Conservation (phyloP, 768 basidiomycete species). For the Cubamyces sp. region DNA sequence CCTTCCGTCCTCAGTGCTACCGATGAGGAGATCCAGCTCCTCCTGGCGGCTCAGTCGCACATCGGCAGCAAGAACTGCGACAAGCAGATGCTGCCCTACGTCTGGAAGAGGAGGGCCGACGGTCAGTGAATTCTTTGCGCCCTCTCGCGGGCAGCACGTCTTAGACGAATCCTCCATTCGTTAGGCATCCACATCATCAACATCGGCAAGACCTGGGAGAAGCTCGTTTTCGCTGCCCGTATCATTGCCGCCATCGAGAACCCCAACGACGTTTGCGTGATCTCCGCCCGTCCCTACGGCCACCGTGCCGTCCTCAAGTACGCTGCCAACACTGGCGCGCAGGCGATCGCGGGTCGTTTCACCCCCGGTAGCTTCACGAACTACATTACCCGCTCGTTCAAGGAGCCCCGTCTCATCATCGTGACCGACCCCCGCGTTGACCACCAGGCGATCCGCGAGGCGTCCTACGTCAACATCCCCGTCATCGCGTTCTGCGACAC, state of each 20-base stretch:
- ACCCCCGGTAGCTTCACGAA: constrained; percentile 99
- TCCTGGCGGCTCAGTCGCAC: constrained; percentile 95
- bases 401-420: constrained; percentile 97
- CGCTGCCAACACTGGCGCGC: constrained; percentile 96
- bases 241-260: constrained; percentile 98
- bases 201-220: constrained; percentile 99
- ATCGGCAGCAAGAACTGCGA: constrained; percentile 99
- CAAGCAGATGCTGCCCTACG: constrained; percentile 98
- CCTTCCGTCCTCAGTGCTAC: constrained; percentile 92
- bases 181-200: constrained; percentile 95
- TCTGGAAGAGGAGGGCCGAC: constrained; percentile 95
- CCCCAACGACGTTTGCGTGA: constrained; percentile 97
- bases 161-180: constrained; percentile 14
- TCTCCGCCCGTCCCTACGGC: constrained; percentile 97
- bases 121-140: constrained; percentile 56
- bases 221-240: constrained; percentile 96
- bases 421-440: constrained; percentile 99
- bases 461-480: constrained; percentile 99
- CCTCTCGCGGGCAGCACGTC: constrained; percentile 23
- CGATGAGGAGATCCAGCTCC: constrained; percentile 96
- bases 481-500: constrained; percentile 99
- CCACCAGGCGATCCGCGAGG: constrained; percentile 99
- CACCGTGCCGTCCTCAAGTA: constrained; percentile 99
- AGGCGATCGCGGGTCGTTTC: constrained; percentile 99
- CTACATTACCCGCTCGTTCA: constrained; percentile 99